Conservation (phyloP, 352 stramenopile genomes). For the Pythium biforme region DNA sequence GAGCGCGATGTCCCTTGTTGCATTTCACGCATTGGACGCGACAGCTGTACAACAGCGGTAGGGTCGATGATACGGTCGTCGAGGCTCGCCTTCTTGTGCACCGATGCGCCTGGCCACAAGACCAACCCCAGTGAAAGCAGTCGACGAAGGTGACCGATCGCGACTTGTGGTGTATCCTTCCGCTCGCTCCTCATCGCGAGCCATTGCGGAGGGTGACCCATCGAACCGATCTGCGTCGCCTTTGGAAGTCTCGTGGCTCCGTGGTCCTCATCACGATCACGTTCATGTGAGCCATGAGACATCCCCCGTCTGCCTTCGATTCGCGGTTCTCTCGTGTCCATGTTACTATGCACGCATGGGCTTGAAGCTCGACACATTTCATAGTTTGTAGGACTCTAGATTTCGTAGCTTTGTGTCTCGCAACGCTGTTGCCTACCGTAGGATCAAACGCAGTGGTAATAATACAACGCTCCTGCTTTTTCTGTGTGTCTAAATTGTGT, state of each 20-base stretch:
- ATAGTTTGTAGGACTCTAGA: background rate
- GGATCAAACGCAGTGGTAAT: constrained; percentile 9
- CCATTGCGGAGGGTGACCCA: background rate
- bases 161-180: background rate
- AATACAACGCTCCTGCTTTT: constrained; percentile 2
- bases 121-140: background rate
- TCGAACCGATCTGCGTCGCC: background rate
- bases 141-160: constrained; percentile 4
- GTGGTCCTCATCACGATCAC: constrained; percentile 24
- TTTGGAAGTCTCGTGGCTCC: constrained; percentile 4
- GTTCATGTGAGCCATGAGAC: background rate
- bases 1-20: constrained; percentile 28
- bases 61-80: too few species aligned
- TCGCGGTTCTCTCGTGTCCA: background rate
- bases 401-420: background rate
- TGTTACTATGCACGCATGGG: background rate
- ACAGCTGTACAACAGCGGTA: too few species aligned
- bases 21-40: background rate
- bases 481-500: background rate
- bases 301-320: background rate
- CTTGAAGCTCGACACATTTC: background rate
- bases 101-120: background rate
- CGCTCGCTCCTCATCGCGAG: constrained; percentile 26
- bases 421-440: background rate
- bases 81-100: too few species aligned